Base-by-base conservation (phyloP, 352 stramenopile species). In the Peronospora destructor region DNA sequence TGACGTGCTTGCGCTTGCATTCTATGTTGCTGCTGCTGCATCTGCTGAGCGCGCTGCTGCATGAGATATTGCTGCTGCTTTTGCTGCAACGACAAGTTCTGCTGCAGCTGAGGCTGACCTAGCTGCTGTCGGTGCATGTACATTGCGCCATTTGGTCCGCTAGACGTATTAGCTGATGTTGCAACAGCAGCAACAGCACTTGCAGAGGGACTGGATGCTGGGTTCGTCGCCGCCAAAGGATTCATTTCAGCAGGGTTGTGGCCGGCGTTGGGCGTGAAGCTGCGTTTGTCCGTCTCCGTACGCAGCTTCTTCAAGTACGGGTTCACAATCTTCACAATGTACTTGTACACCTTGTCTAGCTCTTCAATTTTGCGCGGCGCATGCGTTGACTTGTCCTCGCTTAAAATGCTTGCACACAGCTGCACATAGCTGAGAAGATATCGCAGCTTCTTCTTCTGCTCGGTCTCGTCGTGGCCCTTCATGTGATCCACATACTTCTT, bases 401-500 rank as follows among this genome's bases (percentile, higher is more conserved):
- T 87, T 53, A 91, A 36, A 36, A 91, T 79, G 28, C 59, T 87
- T 13, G 76, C 80, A 32, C 80, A 91, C 4, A 91, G 65, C 54
- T 91, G 73, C 30, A 91, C 77, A 30, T 91, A 91, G 55, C 72
- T 87, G 4, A 91, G 61, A 56, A 91, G 56, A 59, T 89, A 91
- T 37, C 75, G 73, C 36, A 91, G 62, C 47, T 91, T 91, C 51
- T 87, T 88, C 66, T 89, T 91, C 54, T 91, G 80, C 53, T 91
- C 80, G 9, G 76, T 91, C 54, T 89, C 80, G 48, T 87, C 81
- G 29, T 89, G 77, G 51, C 84, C 77, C 46, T 86, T 87, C 80
- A 91, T 89, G 56, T 91, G 80, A 60, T 91, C 80, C 12, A 91
- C 80, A 42, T 89, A 89, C 52, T 91, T 91, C 57, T 89, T 87